Evolutionary conservation across 164 flowering plant species (phyloP).

Genomic region (Taxillus chinensis): DNA sequence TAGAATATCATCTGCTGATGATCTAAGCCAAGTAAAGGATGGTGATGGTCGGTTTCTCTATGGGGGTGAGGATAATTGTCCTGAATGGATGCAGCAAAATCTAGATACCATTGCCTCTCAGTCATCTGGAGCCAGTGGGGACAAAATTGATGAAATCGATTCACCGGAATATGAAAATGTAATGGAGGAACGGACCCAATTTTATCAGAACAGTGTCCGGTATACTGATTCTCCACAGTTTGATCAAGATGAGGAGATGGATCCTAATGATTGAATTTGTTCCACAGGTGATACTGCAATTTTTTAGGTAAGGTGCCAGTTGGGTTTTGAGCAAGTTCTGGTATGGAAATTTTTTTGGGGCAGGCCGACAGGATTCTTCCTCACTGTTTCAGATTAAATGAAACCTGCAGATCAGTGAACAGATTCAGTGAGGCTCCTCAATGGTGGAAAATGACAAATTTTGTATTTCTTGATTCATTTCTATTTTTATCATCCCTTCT

Average conservation of each 20-base stretch:
- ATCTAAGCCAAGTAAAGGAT: slow-evolving; percentile 18
- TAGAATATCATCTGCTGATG: slow-evolving; percentile 31
- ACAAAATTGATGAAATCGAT: slow-evolving; percentile 31
- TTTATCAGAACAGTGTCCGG: slow-evolving; percentile 5
- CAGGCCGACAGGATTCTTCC: neutral
- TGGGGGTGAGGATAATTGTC: slow-evolving; percentile 80
- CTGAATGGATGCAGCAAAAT: slow-evolving; percentile 63
- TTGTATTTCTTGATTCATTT: neutral
- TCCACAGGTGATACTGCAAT: neutral
- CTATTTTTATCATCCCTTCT: neutral
- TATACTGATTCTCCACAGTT: neutral
- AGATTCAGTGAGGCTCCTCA: neutral
- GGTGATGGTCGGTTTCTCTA: slow-evolving; percentile 28
- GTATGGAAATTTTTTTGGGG: neutral
- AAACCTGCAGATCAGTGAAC: neutral
- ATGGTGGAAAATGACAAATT: neutral
- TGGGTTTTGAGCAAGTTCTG: neutral
- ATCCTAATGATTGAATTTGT: slow-evolving; percentile 8
- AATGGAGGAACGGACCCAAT: slow-evolving; percentile 20
- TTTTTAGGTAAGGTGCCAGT: neutral
- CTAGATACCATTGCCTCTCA: slow-evolving; percentile 17
- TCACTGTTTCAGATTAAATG: neutral
- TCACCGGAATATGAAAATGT: slow-evolving; percentile 40
- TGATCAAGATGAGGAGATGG: slow-evolving; percentile 23
- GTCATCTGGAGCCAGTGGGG: slow-evolving; percentile 17